These are phyloP conservation scores for Fusarium dlaminii DNA, from an alignment of 2,329 filamentous ascomycete genomes.

Conservation along the genomic window DNA sequence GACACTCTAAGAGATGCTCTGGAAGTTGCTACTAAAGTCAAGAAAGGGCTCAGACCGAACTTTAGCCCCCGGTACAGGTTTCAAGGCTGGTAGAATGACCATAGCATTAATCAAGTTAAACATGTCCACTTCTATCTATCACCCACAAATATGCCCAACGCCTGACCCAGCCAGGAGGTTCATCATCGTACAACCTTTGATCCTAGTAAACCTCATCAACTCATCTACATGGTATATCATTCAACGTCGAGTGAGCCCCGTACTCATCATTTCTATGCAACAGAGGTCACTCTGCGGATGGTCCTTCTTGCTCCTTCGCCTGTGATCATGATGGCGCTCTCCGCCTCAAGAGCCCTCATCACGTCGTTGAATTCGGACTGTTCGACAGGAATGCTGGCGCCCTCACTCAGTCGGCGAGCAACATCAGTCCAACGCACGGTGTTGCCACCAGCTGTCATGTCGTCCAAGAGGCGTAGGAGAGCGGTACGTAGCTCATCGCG, in stretches of 20 bases:
- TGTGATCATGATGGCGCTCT: slow-evolving; percentile 80
- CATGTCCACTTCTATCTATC: slow-evolving; percentile 27
- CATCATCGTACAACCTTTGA: slow-evolving; percentile 15
- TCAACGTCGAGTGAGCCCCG: slow-evolving; percentile 26
- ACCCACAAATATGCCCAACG: slow-evolving; percentile 37
- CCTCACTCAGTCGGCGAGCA: slow-evolving; percentile 75
- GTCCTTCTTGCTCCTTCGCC: slow-evolving; percentile 87
- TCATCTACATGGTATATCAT: slow-evolving; percentile 40
- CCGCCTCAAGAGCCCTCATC: slow-evolving; percentile 81
- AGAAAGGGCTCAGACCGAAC: not conserved
- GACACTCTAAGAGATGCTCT: slow-evolving; percentile 51
- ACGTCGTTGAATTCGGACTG: slow-evolving; percentile 83
- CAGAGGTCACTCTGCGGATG: slow-evolving; percentile 75
- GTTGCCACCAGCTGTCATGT: slow-evolving; percentile 75
- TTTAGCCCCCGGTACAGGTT: not conserved
- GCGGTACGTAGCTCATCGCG: slow-evolving; percentile 87
- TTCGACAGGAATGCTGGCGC: slow-evolving; percentile 76
- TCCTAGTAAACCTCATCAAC: slow-evolving; percentile 12
- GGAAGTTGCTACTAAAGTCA: slow-evolving; percentile 35
- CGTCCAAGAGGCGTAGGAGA: slow-evolving; percentile 79
- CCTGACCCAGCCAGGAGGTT: slow-evolving; percentile 32
- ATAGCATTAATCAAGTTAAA: slow-evolving; percentile 24
- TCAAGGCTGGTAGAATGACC: not conserved
- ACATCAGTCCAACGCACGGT: slow-evolving; percentile 83
- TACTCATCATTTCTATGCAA: slow-evolving; percentile 16